Base-by-base conservation (phyloP, 495 filamentous ascomycete species). In the Aspergillus sparsus region DNA sequence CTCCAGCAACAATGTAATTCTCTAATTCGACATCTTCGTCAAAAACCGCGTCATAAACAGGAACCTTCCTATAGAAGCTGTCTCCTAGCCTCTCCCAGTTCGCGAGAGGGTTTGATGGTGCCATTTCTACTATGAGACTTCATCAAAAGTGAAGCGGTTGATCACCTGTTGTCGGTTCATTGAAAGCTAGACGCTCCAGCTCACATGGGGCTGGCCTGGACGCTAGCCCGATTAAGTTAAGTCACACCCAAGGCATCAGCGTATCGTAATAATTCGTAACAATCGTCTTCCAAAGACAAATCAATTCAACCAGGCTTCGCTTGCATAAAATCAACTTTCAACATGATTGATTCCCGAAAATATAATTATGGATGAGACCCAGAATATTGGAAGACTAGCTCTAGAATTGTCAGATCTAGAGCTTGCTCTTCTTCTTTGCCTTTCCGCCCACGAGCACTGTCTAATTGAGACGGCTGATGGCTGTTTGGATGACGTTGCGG, bases 11-110 rank as follows among this genome's bases (percentile, higher is more conserved):
- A 69, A 95, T 81, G 79, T 95, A 96, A 77, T 96, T 93, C 73
- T 96, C 93, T 68, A 98, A 82, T 77, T 98, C 93, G 55, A 96
- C 80, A 66, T 96, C 91, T 61, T 89, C 85, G 69, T 93, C 89
- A 75, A 97, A 98, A 65, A 98, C 82, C 61, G 85, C 88, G 58
- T 91, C 92, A 79, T 98, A 98, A 37, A 96, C 82, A 72, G 91
- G 88, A 32, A 89, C 86, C 76, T 94, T 97, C 70, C 93, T 89
- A 78, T 97, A 98, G 75, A 94, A 98, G 62, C 83, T 86, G 65
- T 94, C 89, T 53, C 91, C 94, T 53, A 98, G 83, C 69, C 83
- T 87, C 78, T 96, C 92, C 94, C 94, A 98, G 68, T 91, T 90
- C 64, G 92, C 87, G 45, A 91, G 93, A 55, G 94, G 91, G 76